Percentiles rank a stretch among this genome's conserved stretches.
phyloP scores from a whole-genome alignment of 257 asterid species.

The Solanum clarkiae region DNA sequence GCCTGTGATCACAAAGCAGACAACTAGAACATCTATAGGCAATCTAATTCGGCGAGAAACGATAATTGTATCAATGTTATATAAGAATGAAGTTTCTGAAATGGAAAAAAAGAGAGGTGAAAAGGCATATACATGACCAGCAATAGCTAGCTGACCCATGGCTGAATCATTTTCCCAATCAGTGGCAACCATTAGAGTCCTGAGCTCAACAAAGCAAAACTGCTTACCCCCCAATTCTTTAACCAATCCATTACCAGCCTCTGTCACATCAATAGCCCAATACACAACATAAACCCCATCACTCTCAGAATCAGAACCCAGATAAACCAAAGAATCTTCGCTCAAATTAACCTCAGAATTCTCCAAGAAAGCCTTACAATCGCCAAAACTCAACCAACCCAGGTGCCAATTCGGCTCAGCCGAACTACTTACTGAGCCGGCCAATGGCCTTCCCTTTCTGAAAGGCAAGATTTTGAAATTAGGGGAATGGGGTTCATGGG shows the following conservation, averaged over 20 bases:
- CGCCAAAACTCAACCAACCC: conserved; percentile 71
- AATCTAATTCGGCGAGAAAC: neutral
- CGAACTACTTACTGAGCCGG: conserved; percentile 34
- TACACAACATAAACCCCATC: conserved; percentile 39
- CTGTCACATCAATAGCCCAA: conserved; percentile 88
- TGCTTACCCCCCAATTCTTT: conserved; percentile 44
- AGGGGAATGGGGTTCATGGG: conserved; percentile 34
- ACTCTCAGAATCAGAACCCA: conserved; percentile 54
- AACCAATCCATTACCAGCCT: conserved; percentile 41
- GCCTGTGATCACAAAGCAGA: neutral
- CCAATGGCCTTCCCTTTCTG: conserved; percentile 74
- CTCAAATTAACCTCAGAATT: conserved; percentile 38
- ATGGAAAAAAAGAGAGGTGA: neutral
- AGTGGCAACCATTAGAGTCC: conserved; percentile 97
- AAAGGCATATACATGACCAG: conserved; percentile 55
- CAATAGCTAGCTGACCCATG: conserved; percentile 84
- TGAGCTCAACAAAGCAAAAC: conserved; percentile 78
- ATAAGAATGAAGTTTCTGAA: neutral
- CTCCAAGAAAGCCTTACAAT: conserved; percentile 54
- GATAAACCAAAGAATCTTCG: conserved; percentile 64
- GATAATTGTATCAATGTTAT: neutral
- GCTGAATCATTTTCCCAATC: conserved; percentile 74
- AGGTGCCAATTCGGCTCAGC: conserved; percentile 54
- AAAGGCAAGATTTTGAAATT: conserved; percentile 72
- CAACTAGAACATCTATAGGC: neutral